Base-by-base conservation (phyloP, 768 basidiomycete species). In the Leccinellum luteum region DNA sequence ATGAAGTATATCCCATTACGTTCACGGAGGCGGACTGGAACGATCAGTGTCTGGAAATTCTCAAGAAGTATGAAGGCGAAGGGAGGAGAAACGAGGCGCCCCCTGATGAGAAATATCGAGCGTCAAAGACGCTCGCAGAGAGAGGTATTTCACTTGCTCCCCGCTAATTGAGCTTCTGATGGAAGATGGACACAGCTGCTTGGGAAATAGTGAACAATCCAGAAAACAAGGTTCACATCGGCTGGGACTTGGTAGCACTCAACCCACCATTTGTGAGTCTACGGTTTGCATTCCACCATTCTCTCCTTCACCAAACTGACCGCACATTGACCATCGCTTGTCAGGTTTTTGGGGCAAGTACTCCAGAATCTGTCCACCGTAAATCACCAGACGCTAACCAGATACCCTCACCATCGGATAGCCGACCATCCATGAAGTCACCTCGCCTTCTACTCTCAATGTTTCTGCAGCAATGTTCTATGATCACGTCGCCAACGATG, bases 101-200 rank as follows among this genome's bases (percentile, higher is more conserved):
- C 0, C 51, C 35, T 57, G 32, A 35, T 25, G 23, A 83, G 1
- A 41, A 80, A 61, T 90, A 91, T 66, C 64, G 76, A 21, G 83
- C 85, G 3, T 83, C 81, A 17, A 90, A 91, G 74, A 78, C 76
- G 2, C 73, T 88, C 2, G 85, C 87, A 0, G 90, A 92, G 70
- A 76, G 74, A 71, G 78, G 84, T 28, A 0, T 57, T 35, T 23
- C 27, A 38, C 27, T 6, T 21, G 0, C 35, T 38, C 43, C 15
- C 0, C 14, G 6, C n/a, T 4, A 13, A 28, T 48, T 12, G 9
- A 4, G 2, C 19, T 45, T 2, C 48, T 44, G n/a, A 61, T 44
- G 2, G 2, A 17, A 6, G 6, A 32, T 31, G 31, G 2, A 32
- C 21, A 8, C 49, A 76, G 79, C 80, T 13, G 83, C 83, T 7